Base-by-base conservation (phyloP, 805 yeast species). In the Saccharomycopsis amapae region DNA sequence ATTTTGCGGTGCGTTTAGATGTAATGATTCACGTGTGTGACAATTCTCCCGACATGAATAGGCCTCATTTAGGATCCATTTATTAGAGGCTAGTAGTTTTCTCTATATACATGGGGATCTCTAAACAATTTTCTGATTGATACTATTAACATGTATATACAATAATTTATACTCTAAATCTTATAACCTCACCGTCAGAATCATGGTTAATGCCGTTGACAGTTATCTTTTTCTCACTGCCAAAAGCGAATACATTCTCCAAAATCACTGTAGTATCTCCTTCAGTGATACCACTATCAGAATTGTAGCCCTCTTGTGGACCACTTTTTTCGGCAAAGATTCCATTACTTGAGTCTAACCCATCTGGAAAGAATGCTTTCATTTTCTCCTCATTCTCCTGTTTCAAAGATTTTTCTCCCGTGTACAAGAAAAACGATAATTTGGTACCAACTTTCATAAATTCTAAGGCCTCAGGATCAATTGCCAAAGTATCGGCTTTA, bases 401-500 rank as follows among this genome's bases (percentile, higher is more conserved):
- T 17, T 17, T 13, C 20, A n/a, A 17, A 13, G 25, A 17, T 19
- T 6, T 28, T 24, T 17, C 6, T 13, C 17, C 32, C 7, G 40
- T 35, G 22, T 15, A 35, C 4, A 45, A 22, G 13, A 4, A 50
- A 42, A 50, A 50, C n/a, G 39, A 38, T n/a, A 50, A 31, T 18
- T 13, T 35, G 19, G 32, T 36, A 15, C 38, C 42, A 28, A 37
- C 4, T 28, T 43, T 38, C 7, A 50, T 7, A 41, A 33, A 39
- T 7, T 40, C 20, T 38, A 58, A 55, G 5, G 73, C 72, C 18
- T 62, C 66, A 3, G 74, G 70, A 2, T 72, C 66, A 12, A 71
- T 50, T 1, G 68, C 76, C 25, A 71, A 58, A 18, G 68, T 65
- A 46, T 63, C 64, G 3, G 74, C 72, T 52, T 70, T 70, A 35